phyloP scores from a whole-genome alignment of 1,284 basidiomycete genomes.

The Anthracocystis walkeri region DNA sequence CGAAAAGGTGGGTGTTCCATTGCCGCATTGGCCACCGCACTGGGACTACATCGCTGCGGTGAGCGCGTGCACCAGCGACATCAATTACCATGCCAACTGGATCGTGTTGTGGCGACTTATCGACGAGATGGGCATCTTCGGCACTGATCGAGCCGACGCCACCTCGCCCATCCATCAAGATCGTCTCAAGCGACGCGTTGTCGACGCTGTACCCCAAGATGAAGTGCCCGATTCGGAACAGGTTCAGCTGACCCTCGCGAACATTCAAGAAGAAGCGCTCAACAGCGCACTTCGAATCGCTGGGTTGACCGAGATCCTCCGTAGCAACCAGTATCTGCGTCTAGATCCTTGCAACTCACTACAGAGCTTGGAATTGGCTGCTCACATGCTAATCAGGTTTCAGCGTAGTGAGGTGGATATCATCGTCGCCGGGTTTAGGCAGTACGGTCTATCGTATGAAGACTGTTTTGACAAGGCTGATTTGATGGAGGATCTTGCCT shows the following conservation, averaged over 20 bases:
- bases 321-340: constrained; percentile 54
- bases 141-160: constrained; percentile 40
- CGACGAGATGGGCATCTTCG: constrained; percentile 80
- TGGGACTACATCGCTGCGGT: constrained; percentile 91
- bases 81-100: constrained; percentile 88
- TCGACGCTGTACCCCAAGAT: constrained; percentile 1
- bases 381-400: constrained; percentile 52
- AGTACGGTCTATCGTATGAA: constrained; percentile 78
- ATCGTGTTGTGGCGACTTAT: constrained; percentile 72
- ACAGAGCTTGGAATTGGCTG: constrained; percentile 34
- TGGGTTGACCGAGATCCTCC: constrained; percentile 76
- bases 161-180: constrained; percentile 43
- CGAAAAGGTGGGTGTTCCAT: constrained; percentile 81
- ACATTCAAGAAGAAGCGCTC: constrained; percentile 77
- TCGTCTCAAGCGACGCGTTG: constrained; percentile 19
- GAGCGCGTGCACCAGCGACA: constrained; percentile 82
- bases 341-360: constrained; percentile 55
- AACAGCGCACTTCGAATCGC: constrained; percentile 87
- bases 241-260: constrained; percentile 26
- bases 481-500: constrained; percentile 70
- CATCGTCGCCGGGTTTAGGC: constrained; percentile 84
- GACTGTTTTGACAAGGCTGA: constrained; percentile 83
- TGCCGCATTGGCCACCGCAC: constrained; percentile 77
- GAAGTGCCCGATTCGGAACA: constrained; percentile 54
- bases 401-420: constrained; percentile 76